A percentile compares a stretch with the other conserved stretches of the same genome.
Evolutionary conservation across 2,329 filamentous ascomycete genomes (phyloP).

Genomic region (Xylaria digitata): DNA sequence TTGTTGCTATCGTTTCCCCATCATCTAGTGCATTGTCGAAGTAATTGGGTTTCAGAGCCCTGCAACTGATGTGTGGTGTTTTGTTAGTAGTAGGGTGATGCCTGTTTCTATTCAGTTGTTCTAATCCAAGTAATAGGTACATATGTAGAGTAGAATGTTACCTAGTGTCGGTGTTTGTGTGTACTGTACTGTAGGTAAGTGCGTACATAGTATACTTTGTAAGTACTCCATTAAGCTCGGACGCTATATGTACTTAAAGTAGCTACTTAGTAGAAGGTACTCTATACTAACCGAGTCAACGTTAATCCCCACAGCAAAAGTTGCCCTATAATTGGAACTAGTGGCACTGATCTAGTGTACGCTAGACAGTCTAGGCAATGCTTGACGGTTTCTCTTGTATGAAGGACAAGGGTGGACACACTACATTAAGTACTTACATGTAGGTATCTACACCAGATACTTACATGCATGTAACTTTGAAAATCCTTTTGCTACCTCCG

Average conservation of each 20-base stretch:
- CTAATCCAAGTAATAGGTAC: too few species aligned
- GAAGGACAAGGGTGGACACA: neutral
- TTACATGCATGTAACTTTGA: neutral
- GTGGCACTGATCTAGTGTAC: slow-evolving; percentile 5
- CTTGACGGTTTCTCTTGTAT: slow-evolving; percentile 4
- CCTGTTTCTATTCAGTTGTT: too few species aligned
- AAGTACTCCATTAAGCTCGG: neutral
- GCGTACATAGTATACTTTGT: too few species aligned
- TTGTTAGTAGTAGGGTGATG: too few species aligned
- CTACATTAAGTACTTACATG: neutral
- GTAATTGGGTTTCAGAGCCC: too few species aligned
- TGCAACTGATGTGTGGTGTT: too few species aligned
- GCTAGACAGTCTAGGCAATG: neutral
- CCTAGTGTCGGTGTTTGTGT: too few species aligned
- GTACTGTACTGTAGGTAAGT: too few species aligned
- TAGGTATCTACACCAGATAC: neutral
- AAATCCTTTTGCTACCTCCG: neutral
- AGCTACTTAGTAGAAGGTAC: neutral
- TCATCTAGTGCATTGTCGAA: too few species aligned
- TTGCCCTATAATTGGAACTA: slow-evolving; percentile 27
- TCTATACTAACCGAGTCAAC: neutral
- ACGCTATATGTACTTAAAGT: neutral
- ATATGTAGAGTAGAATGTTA: too few species aligned
- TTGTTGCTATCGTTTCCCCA: too few species aligned
- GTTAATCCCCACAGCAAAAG: slow-evolving; percentile 9